Conservation (phyloP, 108 stramenopile species). For the Nannochloropsis oceanica region DNA sequence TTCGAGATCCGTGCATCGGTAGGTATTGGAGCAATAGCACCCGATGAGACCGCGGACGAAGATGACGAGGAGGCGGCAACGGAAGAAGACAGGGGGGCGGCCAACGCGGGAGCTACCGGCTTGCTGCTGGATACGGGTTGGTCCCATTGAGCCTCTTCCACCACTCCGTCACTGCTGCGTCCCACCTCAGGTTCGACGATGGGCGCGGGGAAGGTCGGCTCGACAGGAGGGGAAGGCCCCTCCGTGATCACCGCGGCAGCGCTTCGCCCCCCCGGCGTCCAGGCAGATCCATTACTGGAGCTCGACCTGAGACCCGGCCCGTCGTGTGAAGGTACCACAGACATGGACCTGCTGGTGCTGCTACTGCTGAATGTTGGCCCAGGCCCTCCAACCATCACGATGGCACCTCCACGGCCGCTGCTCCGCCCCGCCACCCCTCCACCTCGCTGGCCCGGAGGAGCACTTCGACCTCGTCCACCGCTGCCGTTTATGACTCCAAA, state of each 20-base stretch:
- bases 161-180: too few species aligned
- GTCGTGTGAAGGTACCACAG: background rate
- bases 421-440: background rate
- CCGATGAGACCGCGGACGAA: background rate
- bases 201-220: background rate
- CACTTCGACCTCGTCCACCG: background rate
- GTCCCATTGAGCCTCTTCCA: background rate
- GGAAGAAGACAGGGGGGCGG: background rate
- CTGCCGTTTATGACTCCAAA: too few species aligned
- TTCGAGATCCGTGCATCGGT: background rate
- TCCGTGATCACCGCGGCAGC: background rate
- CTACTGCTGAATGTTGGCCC: background rate
- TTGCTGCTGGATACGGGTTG: background rate
- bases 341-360: background rate
- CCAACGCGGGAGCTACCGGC: background rate
- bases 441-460: background rate
- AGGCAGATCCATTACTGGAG: background rate
- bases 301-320: background rate
- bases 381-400: background rate
- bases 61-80: background rate
- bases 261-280: background rate
- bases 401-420: background rate
- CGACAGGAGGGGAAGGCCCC: background rate
- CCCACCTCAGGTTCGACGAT: too few species aligned
- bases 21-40: background rate